Percentiles rank a stretch among this genome's conserved stretches.
These are phyloP conservation scores for Ophiostoma himal-ulmi DNA, from an alignment of 2,329 filamentous ascomycete species.

Conservation along the genomic window DNA sequence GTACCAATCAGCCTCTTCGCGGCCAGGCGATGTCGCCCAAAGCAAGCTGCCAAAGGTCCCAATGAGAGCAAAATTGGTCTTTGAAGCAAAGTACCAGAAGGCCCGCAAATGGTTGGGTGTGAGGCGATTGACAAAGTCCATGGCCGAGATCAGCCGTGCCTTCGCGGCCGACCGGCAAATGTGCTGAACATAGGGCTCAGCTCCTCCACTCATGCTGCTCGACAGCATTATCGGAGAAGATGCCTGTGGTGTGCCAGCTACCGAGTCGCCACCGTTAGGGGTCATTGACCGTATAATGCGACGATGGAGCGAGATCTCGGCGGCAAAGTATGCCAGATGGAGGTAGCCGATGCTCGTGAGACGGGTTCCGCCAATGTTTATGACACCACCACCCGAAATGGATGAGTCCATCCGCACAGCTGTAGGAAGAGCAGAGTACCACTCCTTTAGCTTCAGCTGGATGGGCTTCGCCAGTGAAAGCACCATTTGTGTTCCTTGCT, in stretches of 20 bases:
- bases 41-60: slow-evolving; percentile 88
- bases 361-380: slow-evolving; percentile 39
- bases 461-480: slow-evolving; percentile 73
- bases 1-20: slow-evolving; percentile 91
- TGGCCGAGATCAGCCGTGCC: slow-evolving; percentile 86
- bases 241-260: slow-evolving; percentile 30
- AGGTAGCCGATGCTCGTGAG: slow-evolving; percentile 67
- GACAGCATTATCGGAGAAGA: slow-evolving; percentile 23
- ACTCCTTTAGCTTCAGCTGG: slow-evolving; percentile 75
- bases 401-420: slow-evolving; percentile 60
- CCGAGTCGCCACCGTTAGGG: slow-evolving; percentile 38
- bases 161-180: slow-evolving; percentile 93
- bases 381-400: slow-evolving; percentile 37
- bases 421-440: slow-evolving; percentile 65
- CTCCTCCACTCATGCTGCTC: slow-evolving; percentile 33
- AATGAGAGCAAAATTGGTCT: slow-evolving; percentile 89
- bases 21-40: slow-evolving; percentile 79
- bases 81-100: slow-evolving; percentile 88
- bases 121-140: slow-evolving; percentile 94
- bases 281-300: slow-evolving; percentile 80
- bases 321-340: slow-evolving; percentile 87
- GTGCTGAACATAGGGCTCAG: slow-evolving; percentile 78
- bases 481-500: slow-evolving; percentile 65
- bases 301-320: slow-evolving; percentile 87
- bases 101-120: slow-evolving; percentile 79